Evolutionary conservation across 331 rosid genomes (phyloP), one percentile per base, ranked within the genome.

Genomic region (Stylosanthes scabra): DNA sequence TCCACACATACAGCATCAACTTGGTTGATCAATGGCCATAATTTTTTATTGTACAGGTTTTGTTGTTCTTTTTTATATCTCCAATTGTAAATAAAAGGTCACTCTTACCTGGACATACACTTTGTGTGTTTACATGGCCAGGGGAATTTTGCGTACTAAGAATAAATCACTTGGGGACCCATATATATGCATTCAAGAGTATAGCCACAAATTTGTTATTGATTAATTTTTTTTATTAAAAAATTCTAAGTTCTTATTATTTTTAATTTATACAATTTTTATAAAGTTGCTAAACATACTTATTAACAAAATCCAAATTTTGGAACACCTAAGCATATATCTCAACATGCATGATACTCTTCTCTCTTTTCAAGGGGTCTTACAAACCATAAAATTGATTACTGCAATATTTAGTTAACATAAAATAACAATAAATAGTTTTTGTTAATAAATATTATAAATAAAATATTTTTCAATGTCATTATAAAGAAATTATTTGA

Each of bases 101-200:
- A 15, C 52, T 16, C 34, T 72, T 56, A 14, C 7, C 8, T 8
- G 25, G 49, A 28, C 59, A 65, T 74, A 16, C 6, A 41, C 9
- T 25, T 13, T 1, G 11, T 54, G 11, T 41, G 46, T 37, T 9
- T 31, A 6, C 12, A 1, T 8, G 25, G 28, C 64, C 64, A 40
- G 25, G 64, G 12, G 50, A 13, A 74, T 75, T 75, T 29, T 31
- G 52, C 28, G 52, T 37, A 15, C 66, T 34, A 66, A 44, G 51
- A 59, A 29, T 66, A 58, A 74, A 58, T 56, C n/a, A 68, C 12
- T 29, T 51, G 81, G 81, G 81, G 81, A 42, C 66, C 76, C 71
- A 77, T 65, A 14, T 2, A 20, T 20, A 20, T 20, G 25, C 25
- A 20, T 20, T 20, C 25, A 20, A 20, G 1, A 20, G 25, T 20